Evolutionary conservation across 108 stramenopile genomes (phyloP), one percentile per base, ranked within the genome.

Genomic region (Hondaea fermentalgiana): DNA sequence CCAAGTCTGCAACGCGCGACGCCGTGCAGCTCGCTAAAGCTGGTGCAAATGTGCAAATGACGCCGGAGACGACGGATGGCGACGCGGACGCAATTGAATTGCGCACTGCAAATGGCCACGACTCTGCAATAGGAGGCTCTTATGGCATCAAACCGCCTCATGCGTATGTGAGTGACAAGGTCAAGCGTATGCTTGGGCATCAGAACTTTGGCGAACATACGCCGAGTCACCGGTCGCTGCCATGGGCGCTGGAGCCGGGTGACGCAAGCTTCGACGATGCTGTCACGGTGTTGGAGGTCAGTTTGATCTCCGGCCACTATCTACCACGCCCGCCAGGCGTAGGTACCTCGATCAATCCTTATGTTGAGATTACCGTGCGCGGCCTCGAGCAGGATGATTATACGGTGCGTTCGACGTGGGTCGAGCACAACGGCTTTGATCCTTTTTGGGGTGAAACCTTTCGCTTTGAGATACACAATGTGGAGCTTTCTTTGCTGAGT

Each of bases 371-470:
- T 17, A 72, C 44, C 4, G 16, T 93, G 44, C 44, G 25, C 29
- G 88, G 88, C n/a, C 17, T 44, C 29, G 43, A 64, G 29, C 59
- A 69, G n/a, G 88, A 88, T 43, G 60, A 69, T 25, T 5, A 3
- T 17, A 69, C 23, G 8, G 42, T 21, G 29, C 35, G 35, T 19
- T 93, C 91, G 58, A 60, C 87, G 19, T 57, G 60, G 45, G 58
- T 93, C 45, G 55, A 57, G 49, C 92, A 93, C 90, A 93, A 93
- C 29, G 93, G 93, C 21, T 92, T 93, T 90, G 93, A 93, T 87
- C 93, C 93, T 10, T 42, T 91, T 44, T 93, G 91, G 91, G 91
- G 88, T 49, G 90, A 93, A 44, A 28, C 25, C 21, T 42, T 23
- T 51, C 49, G 49, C n/a, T 83, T 83, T 4, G 23, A 35, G 51